phyloP scores from a whole-genome alignment of 352 stramenopile genomes.

The Saprolegnia parasitica region DNA sequence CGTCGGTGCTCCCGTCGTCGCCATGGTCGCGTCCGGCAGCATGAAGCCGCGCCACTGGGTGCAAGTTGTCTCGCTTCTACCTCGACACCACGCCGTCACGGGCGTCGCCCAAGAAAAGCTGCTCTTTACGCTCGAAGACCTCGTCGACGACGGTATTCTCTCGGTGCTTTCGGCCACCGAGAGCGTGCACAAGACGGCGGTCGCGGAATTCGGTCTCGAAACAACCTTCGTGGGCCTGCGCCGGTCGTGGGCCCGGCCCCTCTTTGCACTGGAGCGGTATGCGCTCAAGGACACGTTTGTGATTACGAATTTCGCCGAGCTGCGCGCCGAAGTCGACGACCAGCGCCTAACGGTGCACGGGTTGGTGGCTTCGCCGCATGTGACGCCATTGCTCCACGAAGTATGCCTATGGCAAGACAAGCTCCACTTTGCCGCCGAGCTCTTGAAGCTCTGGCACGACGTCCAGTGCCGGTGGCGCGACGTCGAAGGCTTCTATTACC shows the following conservation, averaged over 20 bases:
- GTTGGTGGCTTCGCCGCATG: neutral
- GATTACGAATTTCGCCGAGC: slow-evolving; percentile 4
- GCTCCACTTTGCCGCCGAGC: neutral
- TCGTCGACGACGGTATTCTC: slow-evolving; percentile 17
- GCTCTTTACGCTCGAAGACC: slow-evolving; percentile 23
- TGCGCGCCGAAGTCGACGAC: slow-evolving; percentile 14
- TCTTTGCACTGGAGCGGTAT: slow-evolving; percentile 17
- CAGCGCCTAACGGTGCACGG: slow-evolving; percentile 9
- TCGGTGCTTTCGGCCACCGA: slow-evolving; percentile 3
- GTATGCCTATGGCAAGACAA: slow-evolving; percentile 20
- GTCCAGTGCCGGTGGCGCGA: slow-evolving; percentile 2
- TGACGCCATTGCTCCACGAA: neutral
- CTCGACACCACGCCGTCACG: neutral
- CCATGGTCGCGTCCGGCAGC: slow-evolving; percentile 17
- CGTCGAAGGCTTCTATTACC: slow-evolving; percentile 20
- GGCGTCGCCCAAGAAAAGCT: slow-evolving; percentile 8
- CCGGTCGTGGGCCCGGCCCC: slow-evolving; percentile 1
- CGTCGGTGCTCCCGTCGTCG: slow-evolving; percentile 10
- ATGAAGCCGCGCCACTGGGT: slow-evolving; percentile 21
- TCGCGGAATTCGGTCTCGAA: slow-evolving; percentile 9
- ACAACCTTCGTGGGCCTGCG: neutral
- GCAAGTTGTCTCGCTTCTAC: neutral
- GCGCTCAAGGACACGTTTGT: slow-evolving; percentile 19
- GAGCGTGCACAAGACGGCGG: neutral
- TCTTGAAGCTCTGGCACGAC: slow-evolving; percentile 6